Evolutionary conservation across 202 grass and related monocot genomes (phyloP).

Genomic region (Cymbopogon flexuosus): DNA sequence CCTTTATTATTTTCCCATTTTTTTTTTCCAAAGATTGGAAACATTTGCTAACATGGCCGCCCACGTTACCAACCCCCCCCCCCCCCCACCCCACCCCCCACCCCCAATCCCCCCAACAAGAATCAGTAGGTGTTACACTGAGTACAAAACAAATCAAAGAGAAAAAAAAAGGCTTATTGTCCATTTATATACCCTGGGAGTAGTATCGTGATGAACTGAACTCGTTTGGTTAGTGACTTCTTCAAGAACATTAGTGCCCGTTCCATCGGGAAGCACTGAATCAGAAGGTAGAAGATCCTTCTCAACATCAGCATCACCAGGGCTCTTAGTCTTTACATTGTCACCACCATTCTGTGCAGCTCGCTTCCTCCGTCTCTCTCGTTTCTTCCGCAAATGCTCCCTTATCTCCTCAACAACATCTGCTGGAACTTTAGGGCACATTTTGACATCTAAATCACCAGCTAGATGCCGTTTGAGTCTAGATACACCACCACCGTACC

Average conservation of each 20-base stretch:
- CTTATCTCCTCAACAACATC: constrained; percentile 50
- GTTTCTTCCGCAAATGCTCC: constrained; percentile 54
- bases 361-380: constrained; percentile 44
- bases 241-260: constrained; percentile 32
- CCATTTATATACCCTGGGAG: constrained; percentile 34
- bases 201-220: constrained; percentile 27
- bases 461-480: constrained; percentile 83
- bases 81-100: no score
- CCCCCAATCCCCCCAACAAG: neutral
- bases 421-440: constrained; percentile 65
- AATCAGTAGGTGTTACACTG: neutral
- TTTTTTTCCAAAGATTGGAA: neutral
- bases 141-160: neutral
- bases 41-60: neutral
- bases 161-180: constrained; percentile 7
- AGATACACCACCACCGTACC: constrained; percentile 82
- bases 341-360: constrained; percentile 24
- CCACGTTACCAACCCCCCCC: neutral
- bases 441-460: constrained; percentile 77
- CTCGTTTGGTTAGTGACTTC: constrained; percentile 46
- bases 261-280: constrained; percentile 19
- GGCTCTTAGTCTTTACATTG: constrained; percentile 27
- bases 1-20: neutral
- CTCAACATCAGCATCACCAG: constrained; percentile 21
- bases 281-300: constrained; percentile 37